Evolutionary conservation across 225 moss, liverwort and hornwort genomes (phyloP).

Genomic region (Polytrichum commune): DNA sequence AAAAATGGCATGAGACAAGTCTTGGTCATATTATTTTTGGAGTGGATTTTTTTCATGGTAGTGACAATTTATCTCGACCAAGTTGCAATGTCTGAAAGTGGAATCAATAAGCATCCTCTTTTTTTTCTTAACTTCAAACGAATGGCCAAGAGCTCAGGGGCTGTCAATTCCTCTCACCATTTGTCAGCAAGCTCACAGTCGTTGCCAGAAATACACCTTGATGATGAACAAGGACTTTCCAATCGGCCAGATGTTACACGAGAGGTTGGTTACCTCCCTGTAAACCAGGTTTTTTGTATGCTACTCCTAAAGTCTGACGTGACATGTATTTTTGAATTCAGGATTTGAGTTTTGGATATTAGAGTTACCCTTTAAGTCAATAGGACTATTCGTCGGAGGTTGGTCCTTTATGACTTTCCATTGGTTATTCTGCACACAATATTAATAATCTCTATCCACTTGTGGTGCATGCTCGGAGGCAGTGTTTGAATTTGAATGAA

Average conservation of each 20-base stretch:
- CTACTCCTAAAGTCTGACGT: too few relatives aligned
- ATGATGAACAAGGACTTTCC: constrained; percentile 2
- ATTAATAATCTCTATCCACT: too few relatives aligned
- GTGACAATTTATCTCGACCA: constrained; percentile 75
- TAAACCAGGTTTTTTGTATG: too few relatives aligned
- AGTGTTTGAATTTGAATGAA: too few relatives aligned
- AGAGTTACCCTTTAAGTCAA: too few relatives aligned
- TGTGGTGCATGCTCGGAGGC: too few relatives aligned
- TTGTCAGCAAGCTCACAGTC: constrained; percentile 24
- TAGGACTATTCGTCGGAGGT: too few relatives aligned
- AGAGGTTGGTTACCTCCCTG: constrained; percentile 48
- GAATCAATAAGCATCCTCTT: constrained; percentile 73
- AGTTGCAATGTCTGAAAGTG: constrained; percentile 63
- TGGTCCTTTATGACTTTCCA: too few relatives aligned
- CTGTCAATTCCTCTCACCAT: constrained; percentile 16
- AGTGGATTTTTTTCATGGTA: constrained; percentile 55
- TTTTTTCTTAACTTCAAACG: constrained; percentile 63
- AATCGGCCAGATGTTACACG: constrained; percentile 53
- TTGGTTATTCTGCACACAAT: too few relatives aligned
- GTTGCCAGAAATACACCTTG: constrained; percentile 11
- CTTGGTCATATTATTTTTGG: constrained; percentile 53
- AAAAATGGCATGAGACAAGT: constrained; percentile 55
- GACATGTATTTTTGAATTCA: too few relatives aligned
- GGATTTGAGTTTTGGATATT: too few relatives aligned
- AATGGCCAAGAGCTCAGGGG: constrained; percentile 17